phyloP scores from a whole-genome alignment of 441 rosid genomes.

The Aquilaria agallochum region DNA sequence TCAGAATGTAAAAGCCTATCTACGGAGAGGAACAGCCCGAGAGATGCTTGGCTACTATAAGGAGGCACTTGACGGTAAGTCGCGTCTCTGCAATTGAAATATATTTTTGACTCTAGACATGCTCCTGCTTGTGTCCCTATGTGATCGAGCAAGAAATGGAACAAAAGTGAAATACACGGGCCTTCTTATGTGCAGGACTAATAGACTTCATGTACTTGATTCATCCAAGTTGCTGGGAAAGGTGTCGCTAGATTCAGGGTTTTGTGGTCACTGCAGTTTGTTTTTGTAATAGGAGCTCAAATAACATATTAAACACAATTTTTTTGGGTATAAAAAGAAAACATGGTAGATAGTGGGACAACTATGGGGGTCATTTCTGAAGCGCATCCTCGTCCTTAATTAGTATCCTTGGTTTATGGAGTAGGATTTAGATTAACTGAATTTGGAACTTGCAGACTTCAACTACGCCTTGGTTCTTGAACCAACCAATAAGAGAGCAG shows the following conservation, averaged over 20 bases:
- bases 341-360: background rate
- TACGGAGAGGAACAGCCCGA: slow-evolving; percentile 95
- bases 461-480: slow-evolving; percentile 76
- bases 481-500: slow-evolving; percentile 90
- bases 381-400: background rate
- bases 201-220: too few species aligned
- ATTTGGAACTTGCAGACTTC: slow-evolving; percentile 53
- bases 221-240: too few species aligned
- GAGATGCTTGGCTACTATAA: slow-evolving; percentile 76
- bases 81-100: background rate
- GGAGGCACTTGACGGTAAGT: slow-evolving; percentile 83
- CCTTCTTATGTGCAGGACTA: too few species aligned
- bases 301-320: background rate
- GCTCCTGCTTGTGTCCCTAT: too few species aligned
- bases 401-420: background rate
- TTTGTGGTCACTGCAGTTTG: too few species aligned
- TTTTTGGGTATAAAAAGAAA: background rate
- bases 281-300: background rate
- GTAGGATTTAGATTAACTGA: too few species aligned
- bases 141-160: background rate
- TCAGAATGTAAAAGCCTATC: slow-evolving; percentile 87
- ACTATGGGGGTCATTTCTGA: too few species aligned
- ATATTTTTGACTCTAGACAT: background rate
- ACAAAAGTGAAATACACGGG: background rate
- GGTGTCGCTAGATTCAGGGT: too few species aligned